phyloP scores from a whole-genome alignment of 768 basidiomycete genomes.

The Heimioporus sp. region DNA sequence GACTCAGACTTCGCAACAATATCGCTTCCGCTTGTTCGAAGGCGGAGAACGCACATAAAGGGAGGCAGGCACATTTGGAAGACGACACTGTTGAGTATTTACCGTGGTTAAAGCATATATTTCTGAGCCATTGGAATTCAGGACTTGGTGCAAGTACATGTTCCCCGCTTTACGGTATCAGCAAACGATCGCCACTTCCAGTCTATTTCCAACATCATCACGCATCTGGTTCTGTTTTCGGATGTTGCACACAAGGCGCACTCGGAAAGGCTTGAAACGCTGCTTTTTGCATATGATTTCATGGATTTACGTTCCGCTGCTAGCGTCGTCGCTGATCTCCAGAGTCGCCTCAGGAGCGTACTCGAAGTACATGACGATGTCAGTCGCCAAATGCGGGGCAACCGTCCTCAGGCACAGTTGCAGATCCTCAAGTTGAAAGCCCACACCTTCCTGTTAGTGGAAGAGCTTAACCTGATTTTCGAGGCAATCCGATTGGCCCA shows the following conservation, averaged over 20 bases:
- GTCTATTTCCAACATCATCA: constrained; percentile 83
- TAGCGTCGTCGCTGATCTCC: constrained; percentile 66
- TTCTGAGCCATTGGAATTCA: constrained; percentile 29
- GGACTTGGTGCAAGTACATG: constrained; percentile 80
- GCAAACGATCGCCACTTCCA: constrained; percentile 82
- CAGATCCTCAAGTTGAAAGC: constrained; percentile 68
- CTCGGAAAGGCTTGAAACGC: constrained; percentile 73
- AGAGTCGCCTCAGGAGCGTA: constrained; percentile 65
- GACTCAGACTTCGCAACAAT: constrained; percentile 75
- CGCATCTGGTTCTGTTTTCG: constrained; percentile 84
- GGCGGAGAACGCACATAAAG: constrained; percentile 28
- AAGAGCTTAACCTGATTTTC: constrained; percentile 82
- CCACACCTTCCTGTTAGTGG: constrained; percentile 67
- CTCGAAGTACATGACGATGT: constrained; percentile 49
- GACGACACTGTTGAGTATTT: constrained; percentile 55
- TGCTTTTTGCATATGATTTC: constrained; percentile 88
- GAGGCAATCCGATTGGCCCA: constrained; percentile 84
- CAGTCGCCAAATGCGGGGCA: constrained; percentile 31
- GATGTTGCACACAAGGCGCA: constrained; percentile 82
- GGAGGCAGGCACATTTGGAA: constrained; percentile 47
- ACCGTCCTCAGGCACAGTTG: constrained; percentile 41
- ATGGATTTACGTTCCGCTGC: constrained; percentile 72
- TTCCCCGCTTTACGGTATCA: constrained; percentile 85
- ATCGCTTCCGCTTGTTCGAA: constrained; percentile 52
- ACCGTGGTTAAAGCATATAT: neutral